phyloP scores from a whole-genome alignment of 139 green algal species.

The Chloropicon primus region DNA sequence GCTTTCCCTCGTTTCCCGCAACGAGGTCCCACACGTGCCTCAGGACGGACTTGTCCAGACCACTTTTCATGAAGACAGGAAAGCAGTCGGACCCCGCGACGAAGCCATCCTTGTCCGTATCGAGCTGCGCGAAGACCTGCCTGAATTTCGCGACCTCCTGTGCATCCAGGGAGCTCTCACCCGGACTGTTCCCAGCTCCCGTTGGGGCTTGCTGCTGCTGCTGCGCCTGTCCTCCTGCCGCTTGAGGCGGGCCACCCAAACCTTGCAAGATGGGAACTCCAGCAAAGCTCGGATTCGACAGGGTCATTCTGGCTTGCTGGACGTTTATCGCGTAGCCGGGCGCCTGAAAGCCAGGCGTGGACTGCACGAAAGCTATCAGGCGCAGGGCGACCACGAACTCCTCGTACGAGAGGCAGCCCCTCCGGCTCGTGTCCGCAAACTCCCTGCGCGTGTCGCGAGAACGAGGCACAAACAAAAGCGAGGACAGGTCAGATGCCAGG shows the following conservation, averaged over 20 bases:
- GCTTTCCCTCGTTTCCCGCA: conserved; percentile 36
- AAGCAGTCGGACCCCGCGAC: conserved; percentile 69
- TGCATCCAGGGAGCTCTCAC: neutral
- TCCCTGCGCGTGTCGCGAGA: too few relatives aligned
- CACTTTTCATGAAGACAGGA: conserved; percentile 54
- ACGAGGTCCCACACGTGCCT: conserved; percentile 51
- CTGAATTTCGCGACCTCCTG: conserved; percentile 43
- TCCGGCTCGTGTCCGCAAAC: neutral
- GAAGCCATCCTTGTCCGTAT: conserved; percentile 49
- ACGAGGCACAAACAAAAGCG: too few relatives aligned
- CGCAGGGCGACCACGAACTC: neutral
- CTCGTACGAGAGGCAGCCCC: neutral
- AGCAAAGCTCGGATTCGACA: neutral
- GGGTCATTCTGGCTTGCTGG: neutral
- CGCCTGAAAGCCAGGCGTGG: neutral
- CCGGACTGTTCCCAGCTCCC: too few relatives aligned
- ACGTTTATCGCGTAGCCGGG: neutral
- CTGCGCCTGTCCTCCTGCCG: neutral
- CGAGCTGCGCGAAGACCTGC: conserved; percentile 48
- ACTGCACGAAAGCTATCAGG: neutral
- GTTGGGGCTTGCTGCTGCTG: neutral
- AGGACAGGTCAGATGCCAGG: too few relatives aligned
- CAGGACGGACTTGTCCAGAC: conserved; percentile 53
- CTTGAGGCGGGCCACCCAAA: neutral
- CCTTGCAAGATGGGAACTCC: neutral